These are phyloP conservation scores for Solanum virginianum DNA, from an alignment of 257 asterid species.

Conservation along the genomic window DNA sequence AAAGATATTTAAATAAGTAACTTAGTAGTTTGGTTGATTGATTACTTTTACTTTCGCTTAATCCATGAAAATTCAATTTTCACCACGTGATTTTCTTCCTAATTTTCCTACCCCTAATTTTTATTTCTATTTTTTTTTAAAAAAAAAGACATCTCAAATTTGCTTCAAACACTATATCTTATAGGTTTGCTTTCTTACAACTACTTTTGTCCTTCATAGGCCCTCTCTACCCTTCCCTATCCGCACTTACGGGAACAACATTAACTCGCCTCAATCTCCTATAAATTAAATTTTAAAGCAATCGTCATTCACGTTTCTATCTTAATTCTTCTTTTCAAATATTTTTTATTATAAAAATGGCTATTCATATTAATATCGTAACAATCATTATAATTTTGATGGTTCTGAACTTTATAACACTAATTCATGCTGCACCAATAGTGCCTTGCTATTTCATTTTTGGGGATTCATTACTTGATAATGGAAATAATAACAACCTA, in stretches of 20 bases:
- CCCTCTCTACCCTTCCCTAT: not conserved
- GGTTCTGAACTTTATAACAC: not conserved
- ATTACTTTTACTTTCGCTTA: too few relatives aligned
- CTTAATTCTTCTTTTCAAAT: not conserved
- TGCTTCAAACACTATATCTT: not conserved
- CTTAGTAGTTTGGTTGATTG: too few relatives aligned
- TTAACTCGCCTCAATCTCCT: not conserved
- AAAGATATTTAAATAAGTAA: too few relatives aligned
- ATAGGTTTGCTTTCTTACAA: not conserved
- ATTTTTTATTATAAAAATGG: not conserved
- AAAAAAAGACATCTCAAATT: not conserved
- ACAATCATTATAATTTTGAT: not conserved
- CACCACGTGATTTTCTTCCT: too few relatives aligned
- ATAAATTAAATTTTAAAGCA: not conserved
- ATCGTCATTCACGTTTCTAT: too few relatives aligned
- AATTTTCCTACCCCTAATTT: not conserved
- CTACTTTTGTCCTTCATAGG: not conserved
- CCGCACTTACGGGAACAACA: not conserved
- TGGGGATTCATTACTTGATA: not conserved
- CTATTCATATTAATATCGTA: not conserved
- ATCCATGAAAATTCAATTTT: rapidly evolving
- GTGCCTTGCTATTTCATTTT: not conserved
- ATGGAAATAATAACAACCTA: not conserved
- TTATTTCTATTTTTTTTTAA: not conserved
- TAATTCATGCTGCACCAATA: not conserved